Base-by-base conservation (phyloP, 2,329 filamentous ascomycete genomes). In the Kalaharituber pfeilii region DNA sequence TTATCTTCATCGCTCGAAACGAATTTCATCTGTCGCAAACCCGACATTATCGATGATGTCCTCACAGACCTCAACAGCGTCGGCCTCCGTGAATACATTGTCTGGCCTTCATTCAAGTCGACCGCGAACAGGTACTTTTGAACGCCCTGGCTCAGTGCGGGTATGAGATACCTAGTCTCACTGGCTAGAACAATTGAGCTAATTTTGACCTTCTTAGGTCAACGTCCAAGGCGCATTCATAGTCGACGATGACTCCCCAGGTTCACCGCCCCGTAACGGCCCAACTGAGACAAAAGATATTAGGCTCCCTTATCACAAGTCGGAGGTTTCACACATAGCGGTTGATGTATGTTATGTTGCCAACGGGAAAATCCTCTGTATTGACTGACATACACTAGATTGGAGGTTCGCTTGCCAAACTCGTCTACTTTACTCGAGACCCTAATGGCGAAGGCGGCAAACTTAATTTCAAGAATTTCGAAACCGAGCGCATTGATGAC, bases 171-270 rank as follows among this genome's bases (percentile, higher is more conserved):
- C 13, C 28, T 20, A 2, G 11, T 25, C 20, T 9, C 6, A 15
- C 13, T 33, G 15, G 15, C 44, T 11, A 15, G 47, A 20, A n/a
- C 50, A 53, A 39, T 39, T 30, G 49, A 25, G 49, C 24, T 39
- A 36, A 56, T 56, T 56, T 53, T 42, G n/a, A 5, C 5, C 84
- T 13, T 87, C 95, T 65, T 83, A 85, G 70, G 96, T 98, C 72
- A 96, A 98, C 67, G 89, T 96, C 60, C 81, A 87, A 67, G 91
- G 89, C 65, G 91, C 91, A 36, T 95, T 94, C 66, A 96, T 98
- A 61, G 87, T 94, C 64, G 86, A 95, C 66, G 82, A 89, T 58
- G 82, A 86, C 62, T 73, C 76, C 2, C 68, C 75, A 50, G 69
- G 29, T 63, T 66, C 53, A 60, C 66, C 51, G 56, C 63, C 61